These are phyloP conservation scores for Acmispon strigosus DNA, from an alignment of 306 rosid genomes.

Conservation along the genomic window DNA sequence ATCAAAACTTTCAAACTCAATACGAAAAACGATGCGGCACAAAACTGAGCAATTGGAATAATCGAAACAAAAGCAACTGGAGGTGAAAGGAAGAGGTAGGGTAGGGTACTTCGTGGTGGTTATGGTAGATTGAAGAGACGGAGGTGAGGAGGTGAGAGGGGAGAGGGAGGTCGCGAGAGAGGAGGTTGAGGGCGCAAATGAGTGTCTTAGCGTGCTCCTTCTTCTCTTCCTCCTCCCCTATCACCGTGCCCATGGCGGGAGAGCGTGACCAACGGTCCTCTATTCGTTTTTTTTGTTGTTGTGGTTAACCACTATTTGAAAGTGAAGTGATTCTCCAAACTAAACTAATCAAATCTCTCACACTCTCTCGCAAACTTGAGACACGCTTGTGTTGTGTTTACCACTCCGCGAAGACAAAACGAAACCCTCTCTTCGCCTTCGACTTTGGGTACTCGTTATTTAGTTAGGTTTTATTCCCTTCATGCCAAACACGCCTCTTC, in stretches of 20 bases:
- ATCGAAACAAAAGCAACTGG: background rate
- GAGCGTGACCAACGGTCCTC: slow-evolving; percentile 27
- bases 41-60: too few species aligned
- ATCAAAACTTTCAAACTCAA: background rate
- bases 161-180: slow-evolving; percentile 90
- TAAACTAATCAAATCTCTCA: slow-evolving; percentile 3
- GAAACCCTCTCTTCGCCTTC: slow-evolving; percentile 14
- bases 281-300: background rate
- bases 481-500: background rate
- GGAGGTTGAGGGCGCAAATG: slow-evolving; percentile 79
- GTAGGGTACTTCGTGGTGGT: background rate
- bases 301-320: slow-evolving; percentile 19
- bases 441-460: slow-evolving; percentile 7
- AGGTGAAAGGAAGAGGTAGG: slow-evolving; percentile 14
- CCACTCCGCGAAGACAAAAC: slow-evolving; percentile 10
- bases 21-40: slow-evolving; percentile 4
- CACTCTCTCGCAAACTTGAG: background rate
- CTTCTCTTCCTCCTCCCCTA: background rate
- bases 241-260: slow-evolving; percentile 77
- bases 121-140: slow-evolving; percentile 63
- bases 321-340: background rate
- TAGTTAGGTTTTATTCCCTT: background rate
- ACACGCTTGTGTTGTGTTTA: background rate
- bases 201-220: slow-evolving; percentile 41
- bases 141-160: slow-evolving; percentile 66